Conservation (phyloP, 345 rosid species). For the Cardamine chenopodiifolia region DNA sequence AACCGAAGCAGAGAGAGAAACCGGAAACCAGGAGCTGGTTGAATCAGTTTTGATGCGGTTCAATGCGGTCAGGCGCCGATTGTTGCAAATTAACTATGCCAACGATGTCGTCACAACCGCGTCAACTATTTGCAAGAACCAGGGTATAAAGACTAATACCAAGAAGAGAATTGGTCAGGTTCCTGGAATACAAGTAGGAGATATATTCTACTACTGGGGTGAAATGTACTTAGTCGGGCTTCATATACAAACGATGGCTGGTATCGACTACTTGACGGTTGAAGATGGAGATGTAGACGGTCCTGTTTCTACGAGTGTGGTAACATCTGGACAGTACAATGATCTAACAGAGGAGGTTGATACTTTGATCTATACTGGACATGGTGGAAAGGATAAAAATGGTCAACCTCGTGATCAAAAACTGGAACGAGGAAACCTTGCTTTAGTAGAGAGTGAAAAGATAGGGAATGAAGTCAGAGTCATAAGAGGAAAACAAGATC, state of each 20-base stretch:
- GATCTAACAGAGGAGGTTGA: conserved; percentile 52
- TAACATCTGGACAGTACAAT: conserved; percentile 62
- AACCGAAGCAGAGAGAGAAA: conserved; percentile 33
- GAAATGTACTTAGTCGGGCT: conserved; percentile 66
- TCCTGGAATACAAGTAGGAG: conserved; percentile 16
- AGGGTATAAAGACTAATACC: not conserved
- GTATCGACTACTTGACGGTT: conserved; percentile 57
- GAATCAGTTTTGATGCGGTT: conserved; percentile 31
- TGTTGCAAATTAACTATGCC: not conserved
- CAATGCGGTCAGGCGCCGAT: not conserved
- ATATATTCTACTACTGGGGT: conserved; percentile 60
- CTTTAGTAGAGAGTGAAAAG: conserved; percentile 52
- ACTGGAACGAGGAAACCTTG: conserved; percentile 67
- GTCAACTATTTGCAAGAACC: not conserved
- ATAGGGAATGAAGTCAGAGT: conserved; percentile 63
- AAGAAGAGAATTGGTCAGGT: not conserved
- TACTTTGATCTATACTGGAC: conserved; percentile 61
- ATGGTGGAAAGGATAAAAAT: conserved; percentile 49
- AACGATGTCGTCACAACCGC: not conserved
- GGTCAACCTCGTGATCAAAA: conserved; percentile 51
- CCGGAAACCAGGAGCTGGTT: conserved; percentile 51
- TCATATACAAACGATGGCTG: conserved; percentile 54
- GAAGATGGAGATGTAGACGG: conserved; percentile 32
- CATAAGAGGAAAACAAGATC: conserved; percentile 59
- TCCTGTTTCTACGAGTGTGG: conserved; percentile 55